These are phyloP conservation scores for Metschnikowia chrysomelidarum DNA, from an alignment of 805 yeast species.

Conservation along the genomic window DNA sequence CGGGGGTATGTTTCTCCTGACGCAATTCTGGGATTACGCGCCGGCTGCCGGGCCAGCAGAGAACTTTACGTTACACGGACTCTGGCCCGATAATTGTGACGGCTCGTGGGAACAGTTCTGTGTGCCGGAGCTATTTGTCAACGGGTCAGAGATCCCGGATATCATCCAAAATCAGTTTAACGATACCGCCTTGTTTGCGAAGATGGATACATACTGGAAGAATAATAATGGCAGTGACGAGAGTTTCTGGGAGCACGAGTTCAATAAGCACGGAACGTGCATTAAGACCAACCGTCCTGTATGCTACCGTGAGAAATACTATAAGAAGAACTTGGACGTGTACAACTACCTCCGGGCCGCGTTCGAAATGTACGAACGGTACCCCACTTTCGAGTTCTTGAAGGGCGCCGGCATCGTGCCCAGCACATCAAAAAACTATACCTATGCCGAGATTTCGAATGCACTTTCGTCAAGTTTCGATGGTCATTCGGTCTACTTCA, in stretches of 20 bases:
- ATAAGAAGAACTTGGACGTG: slow-evolving; percentile 22
- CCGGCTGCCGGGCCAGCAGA: slow-evolving; percentile 32
- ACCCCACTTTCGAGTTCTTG: slow-evolving; percentile 37
- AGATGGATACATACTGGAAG: slow-evolving; percentile 25
- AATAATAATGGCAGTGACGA: slow-evolving; percentile 33
- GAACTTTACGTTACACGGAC: slow-evolving; percentile 41
- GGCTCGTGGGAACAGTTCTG: slow-evolving; percentile 38
- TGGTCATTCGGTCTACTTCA: slow-evolving; percentile 34
- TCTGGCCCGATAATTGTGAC: slow-evolving; percentile 43
- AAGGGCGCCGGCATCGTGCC: slow-evolving; percentile 37
- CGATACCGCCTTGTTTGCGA: slow-evolving; percentile 25
- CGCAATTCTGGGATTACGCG: slow-evolving; percentile 41
- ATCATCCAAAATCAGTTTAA: slow-evolving; percentile 27
- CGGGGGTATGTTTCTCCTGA: slow-evolving; percentile 38
- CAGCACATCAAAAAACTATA: slow-evolving; percentile 30
- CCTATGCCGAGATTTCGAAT: slow-evolving; percentile 27
- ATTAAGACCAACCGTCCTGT: slow-evolving; percentile 35
- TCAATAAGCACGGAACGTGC: slow-evolving; percentile 44
- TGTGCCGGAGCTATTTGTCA: slow-evolving; percentile 26
- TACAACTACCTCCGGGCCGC: slow-evolving; percentile 31
- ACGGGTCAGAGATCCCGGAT: slow-evolving; percentile 19
- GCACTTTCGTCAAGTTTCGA: slow-evolving; percentile 32
- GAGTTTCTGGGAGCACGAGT: slow-evolving; percentile 41
- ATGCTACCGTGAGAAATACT: slow-evolving; percentile 31
- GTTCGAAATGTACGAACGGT: slow-evolving; percentile 29